A percentile compares a stretch with the other conserved stretches of the same genome.
Evolutionary conservation across 179 eudicot species (phyloP).

Genomic region (Silene vulgaris): DNA sequence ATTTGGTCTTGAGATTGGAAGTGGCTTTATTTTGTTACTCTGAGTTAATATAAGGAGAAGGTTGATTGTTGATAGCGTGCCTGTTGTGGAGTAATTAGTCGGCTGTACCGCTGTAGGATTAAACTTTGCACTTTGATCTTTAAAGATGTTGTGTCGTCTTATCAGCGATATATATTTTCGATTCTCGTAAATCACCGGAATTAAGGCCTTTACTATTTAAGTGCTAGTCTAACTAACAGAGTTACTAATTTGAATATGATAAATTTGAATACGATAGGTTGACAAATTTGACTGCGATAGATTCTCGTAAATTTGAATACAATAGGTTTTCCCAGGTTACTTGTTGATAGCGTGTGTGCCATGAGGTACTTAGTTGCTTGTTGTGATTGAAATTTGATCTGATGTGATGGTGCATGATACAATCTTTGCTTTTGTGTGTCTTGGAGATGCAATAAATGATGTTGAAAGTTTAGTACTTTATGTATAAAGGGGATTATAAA

Average conservation of each 20-base stretch:
- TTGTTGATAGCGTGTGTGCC: too few species aligned
- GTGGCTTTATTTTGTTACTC: too few species aligned
- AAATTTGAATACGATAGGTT: neutral
- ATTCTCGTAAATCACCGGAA: neutral
- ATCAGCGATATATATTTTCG: neutral
- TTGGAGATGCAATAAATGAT: neutral
- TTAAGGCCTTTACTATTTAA: neutral
- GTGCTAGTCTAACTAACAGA: neutral
- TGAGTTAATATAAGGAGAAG: neutral
- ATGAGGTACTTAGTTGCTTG: neutral
- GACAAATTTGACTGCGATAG: too few species aligned
- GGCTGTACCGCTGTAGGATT: too few species aligned
- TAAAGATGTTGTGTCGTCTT: neutral
- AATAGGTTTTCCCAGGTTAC: too few species aligned
- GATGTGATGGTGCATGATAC: neutral
- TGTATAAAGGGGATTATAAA: neutral
- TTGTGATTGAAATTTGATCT: neutral
- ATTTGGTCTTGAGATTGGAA: too few species aligned
- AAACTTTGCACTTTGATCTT: neutral
- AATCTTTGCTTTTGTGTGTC: neutral
- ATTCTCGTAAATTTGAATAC: too few species aligned
- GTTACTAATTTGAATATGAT: too few species aligned
- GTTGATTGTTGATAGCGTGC: slow-evolving; percentile 4
- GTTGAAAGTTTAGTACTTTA: too few species aligned
- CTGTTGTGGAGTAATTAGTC: neutral